phyloP scores from a whole-genome alignment of 2,329 filamentous ascomycete species.

The Colletotrichum lini region DNA sequence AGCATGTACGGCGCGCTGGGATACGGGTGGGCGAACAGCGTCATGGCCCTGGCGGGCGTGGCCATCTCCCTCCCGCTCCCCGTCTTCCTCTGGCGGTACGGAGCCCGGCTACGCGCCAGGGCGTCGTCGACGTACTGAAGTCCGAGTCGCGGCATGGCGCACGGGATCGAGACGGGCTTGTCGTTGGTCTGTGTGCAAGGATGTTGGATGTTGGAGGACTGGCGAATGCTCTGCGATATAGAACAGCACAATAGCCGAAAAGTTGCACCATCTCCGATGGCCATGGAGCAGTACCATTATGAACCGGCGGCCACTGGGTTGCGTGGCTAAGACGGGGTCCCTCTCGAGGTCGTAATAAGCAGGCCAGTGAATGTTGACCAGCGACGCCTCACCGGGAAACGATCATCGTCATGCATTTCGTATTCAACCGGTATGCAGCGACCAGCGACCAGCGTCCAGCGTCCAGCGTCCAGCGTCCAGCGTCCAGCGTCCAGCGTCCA shows the following conservation, averaged over 20 bases:
- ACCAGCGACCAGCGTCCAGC: background rate
- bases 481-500: background rate
- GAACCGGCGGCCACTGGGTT: too few species aligned
- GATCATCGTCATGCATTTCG: background rate
- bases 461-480: background rate
- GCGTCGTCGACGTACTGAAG: conserved; percentile 31
- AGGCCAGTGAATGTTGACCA: background rate
- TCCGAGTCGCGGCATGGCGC: background rate
- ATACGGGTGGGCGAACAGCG: conserved; percentile 57
- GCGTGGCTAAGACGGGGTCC: too few species aligned
- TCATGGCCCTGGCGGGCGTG: conserved; percentile 57
- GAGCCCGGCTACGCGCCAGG: conserved; percentile 50
- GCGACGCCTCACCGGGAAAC: background rate
- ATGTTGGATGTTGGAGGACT: background rate
- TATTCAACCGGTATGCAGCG: background rate
- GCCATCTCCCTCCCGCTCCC: conserved; percentile 53
- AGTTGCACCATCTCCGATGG: too few species aligned
- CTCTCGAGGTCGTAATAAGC: too few species aligned
- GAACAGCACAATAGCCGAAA: too few species aligned
- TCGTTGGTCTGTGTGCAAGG: background rate
- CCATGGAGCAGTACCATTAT: background rate
- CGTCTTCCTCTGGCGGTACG: conserved; percentile 57
- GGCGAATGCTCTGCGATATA: too few species aligned
- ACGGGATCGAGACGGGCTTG: background rate
- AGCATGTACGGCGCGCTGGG: conserved; percentile 54